Base-by-base conservation (phyloP, 495 filamentous ascomycete species). In the Lasiosphaeria ovina region DNA sequence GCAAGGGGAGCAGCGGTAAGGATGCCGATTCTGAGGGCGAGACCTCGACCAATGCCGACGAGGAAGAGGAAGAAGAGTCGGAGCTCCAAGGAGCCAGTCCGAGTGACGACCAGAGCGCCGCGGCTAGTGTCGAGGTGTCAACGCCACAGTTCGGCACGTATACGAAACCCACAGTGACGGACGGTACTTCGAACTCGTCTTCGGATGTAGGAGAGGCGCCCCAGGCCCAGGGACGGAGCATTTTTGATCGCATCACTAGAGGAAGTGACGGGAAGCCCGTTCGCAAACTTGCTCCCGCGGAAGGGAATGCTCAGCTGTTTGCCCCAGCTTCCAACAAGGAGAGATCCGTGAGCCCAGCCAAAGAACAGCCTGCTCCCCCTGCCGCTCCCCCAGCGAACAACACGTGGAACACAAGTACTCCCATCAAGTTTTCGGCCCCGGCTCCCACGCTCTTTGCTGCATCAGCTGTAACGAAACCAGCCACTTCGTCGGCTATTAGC, bases 241-340 rank as follows among this genome's bases (percentile, higher is more conserved):
- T 88, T 3, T 89, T 89, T 57, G 84, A 85, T 54, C 80, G 83
- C 47, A 74, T 87, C 14, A 70, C 79, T 35, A 81, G 74, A 60
- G 74, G 74, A 12, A 55, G 68, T 12, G 76, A 79, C 54, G 79
- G 83, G 54, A 74, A 85, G 62, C 75, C 78, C 33, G 68, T 85
- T 54, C 72, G 80, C 52, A 61, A 71, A 59, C 51, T 66, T 12
- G 47, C 55, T 35, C 47, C 66, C 3, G 59, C 64, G 45, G 58
- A 72, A 64, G 54, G 64, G 52, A 54, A 57, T 49, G 59, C 44
- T 40, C 60, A 45, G 61, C 67, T 66, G n/a, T 66, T 72, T 38
- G 61, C 62, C 58, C 17, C 61, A 14, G 55, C 63, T 24, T 69
- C 70, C 38, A 63, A 69, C 12, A 73, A 75, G 59, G 72, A 76